Base-by-base conservation (phyloP, 1,284 basidiomycete species). In the Caloboletus firmus region DNA sequence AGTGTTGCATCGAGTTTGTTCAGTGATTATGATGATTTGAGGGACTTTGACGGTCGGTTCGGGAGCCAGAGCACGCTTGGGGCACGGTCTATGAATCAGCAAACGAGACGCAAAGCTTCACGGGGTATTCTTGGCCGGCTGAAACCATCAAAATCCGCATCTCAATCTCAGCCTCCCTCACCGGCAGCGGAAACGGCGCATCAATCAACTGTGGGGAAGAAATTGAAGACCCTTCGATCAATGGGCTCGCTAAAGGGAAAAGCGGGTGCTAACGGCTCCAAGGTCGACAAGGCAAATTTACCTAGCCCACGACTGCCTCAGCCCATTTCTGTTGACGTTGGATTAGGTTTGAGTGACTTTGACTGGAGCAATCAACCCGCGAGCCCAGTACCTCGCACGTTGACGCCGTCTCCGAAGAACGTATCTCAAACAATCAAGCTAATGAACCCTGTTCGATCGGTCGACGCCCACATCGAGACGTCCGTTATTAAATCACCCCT, bases 21-120 rank as follows among this genome's bases (percentile, higher is more conserved):
- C 67, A 91, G 89, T 65, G 90, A 92, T 61, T 93, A 92, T 58
- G 91, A 93, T 58, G 91, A 93, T 69, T 71, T 93, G 31, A 76
- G 81, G 31, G 90, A 93, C 68, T 93, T 93, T 54, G 87, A 91
- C 32, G 90, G 91, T 41, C 79, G 85, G 15, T 93, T 92, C 59
- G 88, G 87, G 61, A 92, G 90, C 64, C 79, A 77, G 56, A 91
- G 85, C 61, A 91, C 87, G 0, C 69, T 91, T 15, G 85, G 79
- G 6, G 75, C 72, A 58, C 75, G 58, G 57, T 72, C 59, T 61
- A 68, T 54, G 60, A 73, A 64, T 32, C 73, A 68, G 50, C 71
- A 67, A 46, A 68, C 64, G 45, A 70, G 59, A 61, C 75, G 81
- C 34, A 90, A 89, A 64, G 66, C 80, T 13, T 87, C 89, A 7